These are phyloP conservation scores for Claviceps cyperi DNA, from an alignment of 2,329 filamentous ascomycete species.

Conservation along the genomic window DNA sequence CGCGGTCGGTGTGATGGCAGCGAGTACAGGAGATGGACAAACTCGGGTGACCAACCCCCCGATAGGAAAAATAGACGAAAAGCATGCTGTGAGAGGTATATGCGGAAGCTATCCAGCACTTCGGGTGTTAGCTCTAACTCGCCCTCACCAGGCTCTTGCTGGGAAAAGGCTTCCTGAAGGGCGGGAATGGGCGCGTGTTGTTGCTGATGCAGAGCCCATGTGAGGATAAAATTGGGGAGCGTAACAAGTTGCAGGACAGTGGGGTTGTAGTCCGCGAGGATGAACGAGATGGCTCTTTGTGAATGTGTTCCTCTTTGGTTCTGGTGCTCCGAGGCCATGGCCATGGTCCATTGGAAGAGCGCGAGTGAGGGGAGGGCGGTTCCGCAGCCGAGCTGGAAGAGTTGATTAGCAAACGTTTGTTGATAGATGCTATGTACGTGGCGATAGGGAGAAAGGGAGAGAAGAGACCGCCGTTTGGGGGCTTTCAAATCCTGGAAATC, in stretches of 20 bases:
- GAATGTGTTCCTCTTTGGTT: neutral
- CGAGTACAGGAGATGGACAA: constrained; percentile 43
- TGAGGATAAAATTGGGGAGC: constrained; percentile 61
- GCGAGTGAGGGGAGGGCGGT: constrained; percentile 60
- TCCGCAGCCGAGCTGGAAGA: constrained; percentile 52
- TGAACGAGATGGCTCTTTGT: constrained; percentile 40
- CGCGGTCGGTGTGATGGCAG: constrained; percentile 1
- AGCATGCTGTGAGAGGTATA: constrained; percentile 31
- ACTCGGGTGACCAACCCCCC: constrained; percentile 56
- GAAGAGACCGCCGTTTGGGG: too few species aligned
- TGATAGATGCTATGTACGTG: neutral
- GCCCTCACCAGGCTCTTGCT: constrained; percentile 22
- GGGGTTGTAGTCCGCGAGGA: constrained; percentile 67
- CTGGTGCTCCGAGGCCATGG: constrained; percentile 17
- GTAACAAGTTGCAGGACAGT: constrained; percentile 66
- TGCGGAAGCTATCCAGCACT: constrained; percentile 43
- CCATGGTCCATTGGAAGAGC: constrained; percentile 48
- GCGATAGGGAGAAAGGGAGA: neutral
- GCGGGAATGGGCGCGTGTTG: constrained; percentile 15
- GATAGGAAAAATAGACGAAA: constrained; percentile 55
- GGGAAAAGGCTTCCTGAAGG: constrained; percentile 30
- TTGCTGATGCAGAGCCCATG: constrained; percentile 42
- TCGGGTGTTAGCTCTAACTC: constrained; percentile 50
- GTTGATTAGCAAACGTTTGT: constrained; percentile 7
- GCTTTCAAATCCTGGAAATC: too few species aligned